A percentile compares a stretch with the other conserved stretches of the same genome.
Conservation (phyloP, 768 basidiomycete species). For the Macrolepiota albuminosa region DNA sequence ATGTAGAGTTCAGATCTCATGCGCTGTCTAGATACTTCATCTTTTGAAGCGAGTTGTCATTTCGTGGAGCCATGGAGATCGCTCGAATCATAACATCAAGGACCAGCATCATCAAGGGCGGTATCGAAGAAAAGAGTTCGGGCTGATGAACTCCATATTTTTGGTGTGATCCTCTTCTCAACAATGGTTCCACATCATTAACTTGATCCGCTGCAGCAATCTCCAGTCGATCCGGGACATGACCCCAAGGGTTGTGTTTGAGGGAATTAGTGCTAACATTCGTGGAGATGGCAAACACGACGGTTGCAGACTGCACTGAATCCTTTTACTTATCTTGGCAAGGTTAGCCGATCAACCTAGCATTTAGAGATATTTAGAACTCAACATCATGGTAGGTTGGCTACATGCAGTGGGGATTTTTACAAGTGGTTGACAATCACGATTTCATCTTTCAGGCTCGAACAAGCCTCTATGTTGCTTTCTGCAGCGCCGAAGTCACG, state of each 20-base stretch:
- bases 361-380: not conserved
- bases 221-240: conserved; percentile 71
- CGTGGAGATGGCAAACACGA: conserved; percentile 73
- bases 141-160: conserved; percentile 71
- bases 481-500: conserved; percentile 60
- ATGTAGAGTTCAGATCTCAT: conserved; percentile 30
- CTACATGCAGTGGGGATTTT: conserved; percentile 47
- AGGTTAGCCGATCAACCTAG: conserved; percentile 30
- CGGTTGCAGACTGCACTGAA: conserved; percentile 77
- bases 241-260: conserved; percentile 67
- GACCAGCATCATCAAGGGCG: conserved; percentile 69
- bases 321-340: conserved; percentile 67
- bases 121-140: conserved; percentile 74
- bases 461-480: conserved; percentile 71
- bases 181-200: not conserved
- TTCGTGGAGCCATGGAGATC: conserved; percentile 80
- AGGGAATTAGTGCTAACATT: conserved; percentile 69
- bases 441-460: conserved; percentile 38
- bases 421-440: not conserved
- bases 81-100: conserved; percentile 71
- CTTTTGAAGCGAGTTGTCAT: conserved; percentile 60
- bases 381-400: conserved; percentile 44
- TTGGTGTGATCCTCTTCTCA: conserved; percentile 36
- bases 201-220: conserved; percentile 39
- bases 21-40: not conserved